phyloP scores from a whole-genome alignment of 2,329 filamentous ascomycete genomes.

The Elsinoe ampelina region DNA sequence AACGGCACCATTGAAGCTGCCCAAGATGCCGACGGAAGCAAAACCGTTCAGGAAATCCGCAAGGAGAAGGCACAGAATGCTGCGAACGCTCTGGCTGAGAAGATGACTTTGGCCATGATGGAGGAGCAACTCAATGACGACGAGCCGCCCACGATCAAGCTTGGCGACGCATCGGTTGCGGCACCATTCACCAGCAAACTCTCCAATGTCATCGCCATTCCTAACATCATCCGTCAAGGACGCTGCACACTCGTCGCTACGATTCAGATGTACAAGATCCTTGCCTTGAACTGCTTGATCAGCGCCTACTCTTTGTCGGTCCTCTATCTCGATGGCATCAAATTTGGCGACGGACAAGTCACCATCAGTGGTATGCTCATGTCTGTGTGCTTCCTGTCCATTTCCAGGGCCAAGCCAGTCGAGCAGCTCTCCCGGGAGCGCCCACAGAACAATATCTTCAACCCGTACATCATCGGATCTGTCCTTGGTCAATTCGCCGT shows the following conservation, averaged over 20 bases:
- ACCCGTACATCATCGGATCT: conserved; percentile 95
- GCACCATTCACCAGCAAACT: conserved; percentile 97
- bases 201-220: conserved; percentile 90
- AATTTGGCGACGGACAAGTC: conserved; percentile 96
- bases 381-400: conserved; percentile 98
- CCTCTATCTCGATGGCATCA: conserved; percentile 94
- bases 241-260: conserved; percentile 96
- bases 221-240: conserved; percentile 96
- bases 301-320: conserved; percentile 96
- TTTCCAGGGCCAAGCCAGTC: conserved; percentile 93
- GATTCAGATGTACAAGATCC: conserved; percentile 99
- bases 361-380: conserved; percentile 99
- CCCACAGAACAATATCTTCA: conserved; percentile 97
- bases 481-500: conserved; percentile 95
- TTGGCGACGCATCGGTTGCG: conserved; percentile 93
- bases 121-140: conserved; percentile 78
- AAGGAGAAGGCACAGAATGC: conserved; percentile 55
- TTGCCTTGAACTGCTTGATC: conserved; percentile 94
- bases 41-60: conserved; percentile 41
- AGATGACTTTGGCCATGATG: conserved; percentile 79
- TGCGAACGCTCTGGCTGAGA: conserved; percentile 72
- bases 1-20: conserved; percentile 39
- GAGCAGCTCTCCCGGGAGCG: conserved; percentile 94
- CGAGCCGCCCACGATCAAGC: conserved; percentile 90
- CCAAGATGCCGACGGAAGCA: conserved; percentile 37